phyloP scores from a whole-genome alignment of 1,284 basidiomycete genomes.

The Cronartium quercuum region DNA sequence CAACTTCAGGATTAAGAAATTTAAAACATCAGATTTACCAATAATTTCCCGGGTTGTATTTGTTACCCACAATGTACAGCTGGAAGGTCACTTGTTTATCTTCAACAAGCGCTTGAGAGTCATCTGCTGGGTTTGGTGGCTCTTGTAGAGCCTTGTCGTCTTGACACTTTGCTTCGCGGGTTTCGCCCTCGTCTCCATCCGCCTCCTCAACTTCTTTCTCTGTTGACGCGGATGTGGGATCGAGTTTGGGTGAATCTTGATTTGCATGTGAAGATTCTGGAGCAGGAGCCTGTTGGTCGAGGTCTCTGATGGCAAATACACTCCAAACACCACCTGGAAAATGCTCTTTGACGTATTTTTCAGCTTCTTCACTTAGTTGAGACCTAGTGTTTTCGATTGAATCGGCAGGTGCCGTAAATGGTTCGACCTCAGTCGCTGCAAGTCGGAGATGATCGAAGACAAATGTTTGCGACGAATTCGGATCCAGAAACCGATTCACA shows the following conservation, averaged over 20 bases:
- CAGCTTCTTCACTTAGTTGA: not conserved
- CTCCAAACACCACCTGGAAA: slow-evolving; percentile 17
- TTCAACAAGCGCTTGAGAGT: slow-evolving; percentile 52
- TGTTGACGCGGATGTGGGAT: not conserved
- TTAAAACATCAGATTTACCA: not conserved
- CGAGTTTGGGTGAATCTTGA: not conserved
- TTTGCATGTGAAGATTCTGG: no score
- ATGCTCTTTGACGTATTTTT: slow-evolving; percentile 17
- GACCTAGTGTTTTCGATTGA: not conserved
- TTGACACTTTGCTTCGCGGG: not conserved
- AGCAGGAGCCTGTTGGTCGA: no score
- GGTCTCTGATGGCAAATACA: slow-evolving; percentile 1
- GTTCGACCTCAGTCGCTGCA: not conserved
- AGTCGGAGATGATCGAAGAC: slow-evolving; percentile 27
- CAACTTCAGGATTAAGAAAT: not conserved
- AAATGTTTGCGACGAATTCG: slow-evolving; percentile 7
- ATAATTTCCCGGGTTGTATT: slow-evolving; percentile 67
- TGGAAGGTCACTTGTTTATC: slow-evolving; percentile 41
- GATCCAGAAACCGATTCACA: slow-evolving; percentile 8
- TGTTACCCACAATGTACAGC: slow-evolving; percentile 80
- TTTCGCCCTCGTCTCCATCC: slow-evolving; percentile 12
- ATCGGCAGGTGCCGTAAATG: not conserved
- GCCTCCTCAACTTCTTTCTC: not conserved
- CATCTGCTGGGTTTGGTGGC: slow-evolving; percentile 41
- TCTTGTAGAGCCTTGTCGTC: not conserved